These are phyloP conservation scores for Schrenkiella parvula DNA, from an alignment of 345 rosid species.

Conservation along the genomic window DNA sequence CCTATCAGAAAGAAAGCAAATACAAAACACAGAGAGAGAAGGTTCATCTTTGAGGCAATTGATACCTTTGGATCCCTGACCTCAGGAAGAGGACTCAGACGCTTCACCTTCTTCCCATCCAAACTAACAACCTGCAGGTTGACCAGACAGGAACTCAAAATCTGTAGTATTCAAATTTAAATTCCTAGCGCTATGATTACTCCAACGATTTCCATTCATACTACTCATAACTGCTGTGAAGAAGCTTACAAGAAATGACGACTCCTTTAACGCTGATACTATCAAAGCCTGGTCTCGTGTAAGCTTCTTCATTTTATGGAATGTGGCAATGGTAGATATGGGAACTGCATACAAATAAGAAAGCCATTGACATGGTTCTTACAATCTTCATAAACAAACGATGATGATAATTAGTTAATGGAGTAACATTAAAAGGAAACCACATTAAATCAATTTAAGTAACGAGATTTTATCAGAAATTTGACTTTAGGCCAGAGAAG, in stretches of 20 bases:
- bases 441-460: not conserved
- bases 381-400: not conserved
- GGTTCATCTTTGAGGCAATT: conserved; percentile 7
- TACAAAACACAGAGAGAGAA: not conserved
- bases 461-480: not conserved
- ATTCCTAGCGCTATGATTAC: not conserved
- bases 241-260: conserved; percentile 64
- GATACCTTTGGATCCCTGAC: conserved; percentile 76
- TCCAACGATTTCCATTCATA: not conserved
- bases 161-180: not conserved
- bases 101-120: conserved; percentile 85
- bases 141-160: conserved; percentile 19
- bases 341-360: conserved; percentile 55
- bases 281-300: conserved; percentile 47
- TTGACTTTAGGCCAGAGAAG: not conserved
- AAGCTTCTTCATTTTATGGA: conserved; percentile 79
- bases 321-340: conserved; percentile 61
- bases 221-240: not conserved
- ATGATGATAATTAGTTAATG: not conserved
- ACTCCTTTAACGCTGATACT: conserved; percentile 65
- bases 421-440: not conserved
- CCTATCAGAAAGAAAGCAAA: not conserved
- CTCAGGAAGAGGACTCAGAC: conserved; percentile 57
- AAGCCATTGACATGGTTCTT: not conserved
- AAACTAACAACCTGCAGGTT: conserved; percentile 58